Evolutionary conservation across 345 rosid species (phyloP).

Genomic region (Diplotaxis tenuifolia): DNA sequence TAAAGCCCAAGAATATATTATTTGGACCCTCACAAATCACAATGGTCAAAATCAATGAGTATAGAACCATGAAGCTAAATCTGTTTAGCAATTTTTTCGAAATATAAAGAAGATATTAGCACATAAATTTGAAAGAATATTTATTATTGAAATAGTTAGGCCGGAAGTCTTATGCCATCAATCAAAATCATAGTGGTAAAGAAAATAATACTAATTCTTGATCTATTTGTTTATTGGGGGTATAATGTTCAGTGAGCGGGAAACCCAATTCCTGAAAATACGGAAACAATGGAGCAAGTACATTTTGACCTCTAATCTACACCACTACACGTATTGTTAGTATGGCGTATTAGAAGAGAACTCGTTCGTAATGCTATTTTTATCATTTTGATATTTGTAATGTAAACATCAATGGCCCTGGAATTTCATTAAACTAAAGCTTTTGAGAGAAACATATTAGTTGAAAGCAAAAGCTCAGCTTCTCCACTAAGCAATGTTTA

Average conservation of each 20-base stretch:
- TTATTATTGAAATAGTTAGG: neutral
- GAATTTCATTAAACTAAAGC: slow-evolving; percentile 3
- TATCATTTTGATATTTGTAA: neutral
- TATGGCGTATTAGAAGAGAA: neutral
- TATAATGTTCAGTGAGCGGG: slow-evolving; percentile 27
- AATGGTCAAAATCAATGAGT: neutral
- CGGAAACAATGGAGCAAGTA: slow-evolving; percentile 26
- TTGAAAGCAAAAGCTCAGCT: slow-evolving; percentile 32
- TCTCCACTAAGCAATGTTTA: slow-evolving; percentile 26
- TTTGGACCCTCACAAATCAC: neutral
- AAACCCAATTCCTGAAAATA: slow-evolving; percentile 26
- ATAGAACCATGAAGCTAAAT: no score
- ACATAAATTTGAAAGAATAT: neutral
- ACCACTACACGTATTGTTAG: slow-evolving; percentile 19
- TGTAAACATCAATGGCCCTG: neutral
- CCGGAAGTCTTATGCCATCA: neutral
- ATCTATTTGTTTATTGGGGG: neutral
- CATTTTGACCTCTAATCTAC: slow-evolving; percentile 13
- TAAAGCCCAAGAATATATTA: neutral
- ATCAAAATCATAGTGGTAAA: slow-evolving; percentile 1
- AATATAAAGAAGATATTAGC: neutral
- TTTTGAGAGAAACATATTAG: neutral
- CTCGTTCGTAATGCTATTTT: neutral
- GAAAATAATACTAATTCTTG: neutral
- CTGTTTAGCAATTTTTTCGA: neutral